Conservation (phyloP, 805 yeast species). For the Wickerhamiella nectarea region DNA sequence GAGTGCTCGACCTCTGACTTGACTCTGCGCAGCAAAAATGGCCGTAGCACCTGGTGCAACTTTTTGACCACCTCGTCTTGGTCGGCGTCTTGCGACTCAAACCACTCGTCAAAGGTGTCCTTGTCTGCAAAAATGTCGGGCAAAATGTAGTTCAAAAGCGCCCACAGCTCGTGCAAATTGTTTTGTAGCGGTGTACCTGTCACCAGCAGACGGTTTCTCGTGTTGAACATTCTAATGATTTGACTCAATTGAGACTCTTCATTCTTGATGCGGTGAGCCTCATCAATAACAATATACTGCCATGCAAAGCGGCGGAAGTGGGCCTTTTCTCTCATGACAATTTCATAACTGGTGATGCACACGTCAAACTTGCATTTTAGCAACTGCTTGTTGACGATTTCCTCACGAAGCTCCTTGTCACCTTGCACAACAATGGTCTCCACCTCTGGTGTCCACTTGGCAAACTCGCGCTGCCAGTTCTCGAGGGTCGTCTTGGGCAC, state of each 20-base stretch:
- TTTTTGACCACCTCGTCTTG: constrained; percentile 81
- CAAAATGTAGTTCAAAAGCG: constrained; percentile 69
- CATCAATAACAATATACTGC: constrained; percentile 91
- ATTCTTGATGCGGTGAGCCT: constrained; percentile 92
- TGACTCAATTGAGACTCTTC: constrained; percentile 87
- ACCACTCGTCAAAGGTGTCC: constrained; percentile 85
- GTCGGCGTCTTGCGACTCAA: constrained; percentile 40
- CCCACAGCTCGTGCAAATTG: constrained; percentile 93
- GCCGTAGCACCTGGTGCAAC: constrained; percentile 74
- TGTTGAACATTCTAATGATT: constrained; percentile 76
- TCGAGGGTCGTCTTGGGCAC: constrained; percentile 94
- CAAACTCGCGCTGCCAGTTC: constrained; percentile 92
- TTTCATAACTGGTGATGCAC: constrained; percentile 79
- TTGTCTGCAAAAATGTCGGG: constrained; percentile 95
- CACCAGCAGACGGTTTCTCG: constrained; percentile 69
- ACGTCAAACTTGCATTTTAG: constrained; percentile 77
- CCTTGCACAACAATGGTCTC: constrained; percentile 79
- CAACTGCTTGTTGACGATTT: constrained; percentile 44
- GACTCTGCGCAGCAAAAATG: constrained; percentile 77
- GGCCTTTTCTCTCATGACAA: constrained; percentile 80
- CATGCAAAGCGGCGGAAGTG: constrained; percentile 70
- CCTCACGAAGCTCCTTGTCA: constrained; percentile 62
- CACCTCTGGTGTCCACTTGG: constrained; percentile 93
- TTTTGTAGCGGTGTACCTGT: constrained; percentile 96
- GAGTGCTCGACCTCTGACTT: constrained; percentile 90